Evolutionary conservation across 495 filamentous ascomycete species (phyloP).

Genomic region (Margaritispora aquatica): DNA sequence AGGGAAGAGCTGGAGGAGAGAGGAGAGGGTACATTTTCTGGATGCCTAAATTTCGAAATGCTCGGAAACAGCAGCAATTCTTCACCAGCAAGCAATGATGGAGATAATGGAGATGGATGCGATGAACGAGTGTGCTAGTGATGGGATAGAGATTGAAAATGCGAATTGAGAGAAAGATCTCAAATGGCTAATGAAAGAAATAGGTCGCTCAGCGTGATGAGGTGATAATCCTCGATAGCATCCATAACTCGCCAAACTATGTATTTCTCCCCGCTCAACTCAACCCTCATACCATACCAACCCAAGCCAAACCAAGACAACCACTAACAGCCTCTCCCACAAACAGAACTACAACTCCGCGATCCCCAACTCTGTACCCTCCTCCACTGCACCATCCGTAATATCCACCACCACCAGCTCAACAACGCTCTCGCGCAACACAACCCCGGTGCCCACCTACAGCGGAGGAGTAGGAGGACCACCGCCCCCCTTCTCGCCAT

Average conservation of each 20-base stretch:
- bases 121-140: too few relatives aligned
- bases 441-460: background rate
- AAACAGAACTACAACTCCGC: constrained; percentile 16
- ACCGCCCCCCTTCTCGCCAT: background rate
- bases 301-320: background rate
- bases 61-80: too few relatives aligned
- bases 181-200: background rate
- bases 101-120: too few relatives aligned
- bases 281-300: background rate
- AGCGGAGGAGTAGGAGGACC: too few relatives aligned
- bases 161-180: background rate
- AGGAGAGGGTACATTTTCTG: background rate
- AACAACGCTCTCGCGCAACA: background rate
- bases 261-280: background rate
- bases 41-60: background rate
- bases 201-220: constrained; percentile 18
- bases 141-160: background rate
- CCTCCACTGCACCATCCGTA: constrained; percentile 12
- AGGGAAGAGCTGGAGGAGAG: too few relatives aligned
- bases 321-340: background rate
- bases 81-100: too few relatives aligned
- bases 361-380: constrained; percentile 9
- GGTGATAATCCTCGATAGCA: constrained; percentile 11
- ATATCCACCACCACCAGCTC: background rate
- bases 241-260: constrained; percentile 2